Conservation (phyloP, 176 grass and related monocot genomes). For the Secale cereale region DNA sequence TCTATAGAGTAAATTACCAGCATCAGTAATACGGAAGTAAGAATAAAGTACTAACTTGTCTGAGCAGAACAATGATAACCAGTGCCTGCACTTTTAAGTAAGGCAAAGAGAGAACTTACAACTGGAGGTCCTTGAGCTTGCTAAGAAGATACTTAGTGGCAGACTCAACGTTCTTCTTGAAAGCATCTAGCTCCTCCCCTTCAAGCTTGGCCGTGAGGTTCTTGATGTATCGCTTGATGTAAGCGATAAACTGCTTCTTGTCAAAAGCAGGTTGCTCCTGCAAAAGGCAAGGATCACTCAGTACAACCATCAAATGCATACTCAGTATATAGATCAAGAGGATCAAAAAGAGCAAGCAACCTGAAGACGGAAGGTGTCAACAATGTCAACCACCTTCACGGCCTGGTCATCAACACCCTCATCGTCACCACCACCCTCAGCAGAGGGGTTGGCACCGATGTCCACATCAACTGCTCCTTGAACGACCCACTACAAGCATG, state of each 20-base stretch:
- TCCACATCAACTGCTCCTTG: slow-evolving; percentile 67
- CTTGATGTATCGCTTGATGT: slow-evolving; percentile 89
- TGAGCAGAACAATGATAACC: too few species aligned
- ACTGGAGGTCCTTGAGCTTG: too few species aligned
- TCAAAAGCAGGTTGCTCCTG: slow-evolving; percentile 90
- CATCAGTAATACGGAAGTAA: too few species aligned
- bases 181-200: slow-evolving; percentile 32
- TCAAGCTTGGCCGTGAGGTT: slow-evolving; percentile 43
- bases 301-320: background rate
- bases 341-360: background rate
- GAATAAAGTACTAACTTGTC: too few species aligned
- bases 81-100: too few species aligned
- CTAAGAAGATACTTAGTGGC: slow-evolving; percentile 75
- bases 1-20: too few species aligned
- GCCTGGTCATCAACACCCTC: slow-evolving; percentile 70
- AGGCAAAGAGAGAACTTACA: background rate
- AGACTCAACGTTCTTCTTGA: slow-evolving; percentile 72
- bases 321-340: background rate
- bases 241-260: slow-evolving; percentile 73
- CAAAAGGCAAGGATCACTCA: background rate
- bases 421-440: slow-evolving; percentile 63
- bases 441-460: slow-evolving; percentile 96
- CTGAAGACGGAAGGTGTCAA: slow-evolving; percentile 95
- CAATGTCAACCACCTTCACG: slow-evolving; percentile 84
- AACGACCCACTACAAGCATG: slow-evolving; percentile 65